Evolutionary conservation across 345 rosid species (phyloP).

Genomic region (Gossypium herbaceum): DNA sequence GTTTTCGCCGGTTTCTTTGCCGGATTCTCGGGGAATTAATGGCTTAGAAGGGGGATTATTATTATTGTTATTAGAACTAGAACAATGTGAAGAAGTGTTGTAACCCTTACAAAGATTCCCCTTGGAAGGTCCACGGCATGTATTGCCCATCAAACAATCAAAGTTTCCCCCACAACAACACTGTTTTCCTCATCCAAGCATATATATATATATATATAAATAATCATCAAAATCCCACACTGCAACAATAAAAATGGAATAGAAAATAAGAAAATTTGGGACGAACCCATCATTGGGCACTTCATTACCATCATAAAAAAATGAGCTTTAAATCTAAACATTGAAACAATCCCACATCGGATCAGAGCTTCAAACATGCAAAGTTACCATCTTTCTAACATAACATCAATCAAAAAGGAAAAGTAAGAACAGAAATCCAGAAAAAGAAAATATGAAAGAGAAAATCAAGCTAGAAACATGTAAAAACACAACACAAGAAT

Average conservation of each 20-base stretch:
- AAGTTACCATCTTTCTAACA: background rate
- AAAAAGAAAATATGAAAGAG: background rate
- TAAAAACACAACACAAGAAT: background rate
- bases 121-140: constrained; percentile 93
- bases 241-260: constrained; percentile 11
- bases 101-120: constrained; percentile 69
- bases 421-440: background rate
- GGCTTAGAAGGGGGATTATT: background rate
- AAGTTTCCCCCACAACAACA: constrained; percentile 26
- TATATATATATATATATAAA: background rate
- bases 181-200: constrained; percentile 40
- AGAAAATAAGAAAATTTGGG: background rate
- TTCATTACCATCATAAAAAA: background rate
- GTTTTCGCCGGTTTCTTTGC: constrained; percentile 35
- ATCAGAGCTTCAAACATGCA: background rate
- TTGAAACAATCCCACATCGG: constrained; percentile 8
- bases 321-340: constrained; percentile 6
- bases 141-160: constrained; percentile 94
- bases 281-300: constrained; percentile 9
- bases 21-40: constrained; percentile 6
- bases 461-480: background rate
- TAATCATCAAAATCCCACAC: constrained; percentile 31
- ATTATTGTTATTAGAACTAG: constrained; percentile 23
- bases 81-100: constrained; percentile 37
- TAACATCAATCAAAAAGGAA: background rate